These are phyloP conservation scores for Geotrichum cucujoidarum DNA, from an alignment of 1,139 yeast species.

Conservation along the genomic window DNA sequence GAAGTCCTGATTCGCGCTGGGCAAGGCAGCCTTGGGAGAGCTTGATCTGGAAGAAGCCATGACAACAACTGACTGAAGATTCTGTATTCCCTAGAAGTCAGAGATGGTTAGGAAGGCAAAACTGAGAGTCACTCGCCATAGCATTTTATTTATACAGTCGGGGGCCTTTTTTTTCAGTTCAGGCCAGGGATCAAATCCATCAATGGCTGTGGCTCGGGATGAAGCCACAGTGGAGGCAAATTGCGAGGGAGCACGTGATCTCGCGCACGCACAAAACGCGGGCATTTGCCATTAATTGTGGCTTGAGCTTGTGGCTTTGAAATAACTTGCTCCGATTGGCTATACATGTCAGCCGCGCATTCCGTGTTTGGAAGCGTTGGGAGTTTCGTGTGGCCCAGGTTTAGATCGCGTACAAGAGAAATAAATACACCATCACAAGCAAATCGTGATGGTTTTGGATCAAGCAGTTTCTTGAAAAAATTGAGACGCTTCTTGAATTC, in stretches of 20 bases:
- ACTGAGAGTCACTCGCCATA: neutral
- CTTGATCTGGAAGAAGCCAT: constrained; percentile 13
- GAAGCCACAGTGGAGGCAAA: constrained; percentile 20
- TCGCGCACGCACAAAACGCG: constrained; percentile 6
- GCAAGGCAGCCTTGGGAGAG: constrained; percentile 13
- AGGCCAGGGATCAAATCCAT: constrained; percentile 3
- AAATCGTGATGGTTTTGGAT: neutral
- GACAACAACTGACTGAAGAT: neutral
- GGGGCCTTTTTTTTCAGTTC: neutral
- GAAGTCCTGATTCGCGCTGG: constrained; percentile 15
- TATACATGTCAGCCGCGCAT: neutral
- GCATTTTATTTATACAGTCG: neutral
- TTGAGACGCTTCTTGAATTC: neutral
- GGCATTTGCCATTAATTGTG: constrained; percentile 8
- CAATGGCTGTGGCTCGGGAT: constrained; percentile 12
- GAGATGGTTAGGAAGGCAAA: neutral
- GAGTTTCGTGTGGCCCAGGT: no score
- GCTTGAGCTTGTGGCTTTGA: constrained; percentile 9
- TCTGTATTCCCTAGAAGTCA: neutral
- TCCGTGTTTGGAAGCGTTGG: neutral
- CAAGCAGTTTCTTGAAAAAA: neutral
- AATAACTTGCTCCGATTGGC: neutral
- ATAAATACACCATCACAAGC: neutral
- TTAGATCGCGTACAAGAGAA: no score
- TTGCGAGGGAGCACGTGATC: constrained; percentile 21